Base-by-base conservation (phyloP, 1,139 yeast species). In the Pichia sp. region DNA sequence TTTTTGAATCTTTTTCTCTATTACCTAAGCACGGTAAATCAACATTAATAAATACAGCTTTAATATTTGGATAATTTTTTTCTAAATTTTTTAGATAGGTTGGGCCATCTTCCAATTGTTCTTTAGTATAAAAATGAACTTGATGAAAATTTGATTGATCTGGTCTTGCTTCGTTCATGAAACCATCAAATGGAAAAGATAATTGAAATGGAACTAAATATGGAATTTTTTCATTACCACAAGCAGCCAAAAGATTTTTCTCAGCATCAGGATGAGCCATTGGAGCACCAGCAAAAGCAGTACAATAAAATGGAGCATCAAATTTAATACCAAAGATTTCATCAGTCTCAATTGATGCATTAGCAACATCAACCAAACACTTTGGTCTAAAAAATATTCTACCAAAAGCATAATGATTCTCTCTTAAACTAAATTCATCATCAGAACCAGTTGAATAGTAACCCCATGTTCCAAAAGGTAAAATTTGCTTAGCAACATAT, bases 231-330 rank as follows among this genome's bases (percentile, higher is more conserved):
- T 72, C 72, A 40, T 64, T 66, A 22, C 68, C 74, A 20, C 76
- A 72, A 2, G 70, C 68, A 43, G 71, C 59, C 1, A 78, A 65
- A 46, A 76, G 60, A 8, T 70, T 74, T 40, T 66, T 65, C 57
- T 82, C 87, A 1, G 85, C 87, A 36, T 79, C 82, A 0, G 74
- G 74, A 53, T 76, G 78, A 1, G 86, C 87, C 63, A 79, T 68
- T 47, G 68, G 71, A 37, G 84, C 83, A 54, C 80, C 75, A 0
- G 86, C 87, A 32, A 82, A 74, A 1, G 87, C 86, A 11, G 85
- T 77, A 42, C 80, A 69, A 48, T 82, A 83, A 51, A 81, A 71
- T 7, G 89, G 89, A 3, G 73, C 66, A 20, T 64, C 59, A 25
- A 68, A 65, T 30, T 61, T 57, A 28, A 59, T 49, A 20, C 80